These are phyloP conservation scores for Aspergillus versicolor DNA, from an alignment of 2,329 filamentous ascomycete genomes.

Conservation along the genomic window DNA sequence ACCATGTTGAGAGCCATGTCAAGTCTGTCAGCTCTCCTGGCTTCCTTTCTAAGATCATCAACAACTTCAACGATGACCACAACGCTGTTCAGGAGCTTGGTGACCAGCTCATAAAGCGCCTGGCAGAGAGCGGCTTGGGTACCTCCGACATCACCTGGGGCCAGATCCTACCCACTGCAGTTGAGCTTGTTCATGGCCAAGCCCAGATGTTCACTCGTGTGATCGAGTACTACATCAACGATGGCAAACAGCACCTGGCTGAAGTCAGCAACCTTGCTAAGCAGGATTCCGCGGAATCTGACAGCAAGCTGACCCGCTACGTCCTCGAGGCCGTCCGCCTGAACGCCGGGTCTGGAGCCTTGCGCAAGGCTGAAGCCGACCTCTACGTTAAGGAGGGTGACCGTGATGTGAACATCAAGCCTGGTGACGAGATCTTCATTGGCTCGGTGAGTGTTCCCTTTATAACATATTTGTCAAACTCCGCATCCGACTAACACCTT, in stretches of 20 bases:
- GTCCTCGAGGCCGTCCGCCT: constrained; percentile 71
- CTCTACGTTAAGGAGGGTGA: constrained; percentile 55
- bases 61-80: constrained; percentile 50
- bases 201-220: constrained; percentile 70
- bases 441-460: constrained; percentile 52
- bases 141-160: constrained; percentile 68
- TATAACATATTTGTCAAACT: neutral
- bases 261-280: constrained; percentile 62
- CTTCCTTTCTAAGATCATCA: constrained; percentile 54
- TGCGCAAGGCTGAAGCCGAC: constrained; percentile 53
- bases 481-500: neutral
- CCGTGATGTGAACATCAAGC: constrained; percentile 50
- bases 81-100: constrained; percentile 64
- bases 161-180: constrained; percentile 67
- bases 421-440: constrained; percentile 63
- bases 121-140: constrained; percentile 63
- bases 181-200: constrained; percentile 68
- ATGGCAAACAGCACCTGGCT: constrained; percentile 56
- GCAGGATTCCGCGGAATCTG: constrained; percentile 55
- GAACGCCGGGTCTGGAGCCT: constrained; percentile 61
- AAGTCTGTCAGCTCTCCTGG: constrained; percentile 59
- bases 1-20: constrained; percentile 63
- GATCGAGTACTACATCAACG: constrained; percentile 69
- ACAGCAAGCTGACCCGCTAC: constrained; percentile 66
- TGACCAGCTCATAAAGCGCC: constrained; percentile 61